Percentiles rank a stretch among this genome's conserved stretches.
phyloP scores from a whole-genome alignment of 1,139 yeast species.

The Kodamaea sp. region DNA sequence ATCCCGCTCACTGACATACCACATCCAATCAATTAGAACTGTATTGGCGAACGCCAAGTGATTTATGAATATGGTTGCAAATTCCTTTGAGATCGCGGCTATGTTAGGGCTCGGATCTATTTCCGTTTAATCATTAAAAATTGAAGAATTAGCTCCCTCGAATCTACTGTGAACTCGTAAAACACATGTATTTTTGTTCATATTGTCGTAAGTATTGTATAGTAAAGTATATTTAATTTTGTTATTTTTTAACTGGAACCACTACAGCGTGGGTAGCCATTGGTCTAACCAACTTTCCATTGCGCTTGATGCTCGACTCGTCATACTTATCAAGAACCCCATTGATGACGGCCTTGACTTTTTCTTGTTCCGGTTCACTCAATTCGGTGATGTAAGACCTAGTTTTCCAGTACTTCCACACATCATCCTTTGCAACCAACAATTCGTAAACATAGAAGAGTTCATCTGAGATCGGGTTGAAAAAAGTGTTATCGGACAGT shows the following conservation, averaged over 20 bases:
- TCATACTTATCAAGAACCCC: conserved; percentile 18
- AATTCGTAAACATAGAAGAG: conserved; percentile 33
- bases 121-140: too few relatives aligned
- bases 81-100: too few relatives aligned
- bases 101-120: too few relatives aligned
- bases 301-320: conserved; percentile 8
- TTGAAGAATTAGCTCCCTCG: too few relatives aligned
- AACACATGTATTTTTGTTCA: too few relatives aligned
- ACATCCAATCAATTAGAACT: too few relatives aligned
- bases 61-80: too few relatives aligned
- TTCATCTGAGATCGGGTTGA: conserved; percentile 30
- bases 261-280: conserved; percentile 18
- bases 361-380: conserved; percentile 33
- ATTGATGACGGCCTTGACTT: conserved; percentile 33
- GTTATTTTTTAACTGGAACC: conserved; percentile 6
- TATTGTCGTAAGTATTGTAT: too few relatives aligned
- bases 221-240: too few relatives aligned
- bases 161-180: too few relatives aligned
- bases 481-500: conserved; percentile 22
- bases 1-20: too few relatives aligned
- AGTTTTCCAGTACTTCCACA: conserved; percentile 58
- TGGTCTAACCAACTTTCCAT: conserved; percentile 14
- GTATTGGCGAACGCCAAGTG: too few relatives aligned
- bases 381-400: conserved; percentile 58
- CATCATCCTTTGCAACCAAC: conserved; percentile 30